A percentile compares a stretch with the other conserved stretches of the same genome.
Conservation (phyloP, 2,329 filamentous ascomycete species). For the Hyphodiscus sp. region DNA sequence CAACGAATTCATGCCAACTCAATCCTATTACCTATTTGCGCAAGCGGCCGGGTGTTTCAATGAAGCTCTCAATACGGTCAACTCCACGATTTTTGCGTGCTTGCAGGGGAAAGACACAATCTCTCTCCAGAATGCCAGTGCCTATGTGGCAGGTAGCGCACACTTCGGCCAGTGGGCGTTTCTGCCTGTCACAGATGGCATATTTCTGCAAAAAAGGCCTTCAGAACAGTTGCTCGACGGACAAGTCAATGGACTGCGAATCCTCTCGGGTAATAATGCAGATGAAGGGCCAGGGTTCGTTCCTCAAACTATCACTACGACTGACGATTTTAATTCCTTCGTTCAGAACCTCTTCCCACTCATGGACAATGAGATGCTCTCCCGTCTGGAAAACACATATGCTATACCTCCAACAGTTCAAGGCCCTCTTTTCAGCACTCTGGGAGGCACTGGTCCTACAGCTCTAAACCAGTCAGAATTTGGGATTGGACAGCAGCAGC, state of each 20-base stretch:
- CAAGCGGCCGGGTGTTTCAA: constrained; percentile 33
- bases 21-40: constrained; percentile 40
- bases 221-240: constrained; percentile 25
- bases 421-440: constrained; percentile 27
- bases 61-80: constrained; percentile 27
- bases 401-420: constrained; percentile 16
- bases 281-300: constrained; percentile 44
- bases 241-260: constrained; percentile 27
- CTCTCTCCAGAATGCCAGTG: constrained; percentile 27
- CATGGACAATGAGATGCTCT: constrained; percentile 34
- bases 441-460: constrained; percentile 31
- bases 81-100: constrained; percentile 25
- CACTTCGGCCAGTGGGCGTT: constrained; percentile 29
- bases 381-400: constrained; percentile 19
- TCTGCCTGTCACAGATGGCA: constrained; percentile 32
- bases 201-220: constrained; percentile 28
- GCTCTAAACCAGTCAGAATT: constrained; percentile 38
- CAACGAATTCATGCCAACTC: constrained; percentile 36
- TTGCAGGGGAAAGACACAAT: constrained; percentile 25
- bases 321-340: constrained; percentile 34
- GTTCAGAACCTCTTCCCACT: constrained; percentile 35
- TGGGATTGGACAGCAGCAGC: constrained; percentile 43
- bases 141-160: constrained; percentile 15
- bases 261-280: constrained; percentile 36
- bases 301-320: constrained; percentile 37